Conservation (phyloP, 805 yeast species). For the Kurtzmaniella cleridarum region DNA sequence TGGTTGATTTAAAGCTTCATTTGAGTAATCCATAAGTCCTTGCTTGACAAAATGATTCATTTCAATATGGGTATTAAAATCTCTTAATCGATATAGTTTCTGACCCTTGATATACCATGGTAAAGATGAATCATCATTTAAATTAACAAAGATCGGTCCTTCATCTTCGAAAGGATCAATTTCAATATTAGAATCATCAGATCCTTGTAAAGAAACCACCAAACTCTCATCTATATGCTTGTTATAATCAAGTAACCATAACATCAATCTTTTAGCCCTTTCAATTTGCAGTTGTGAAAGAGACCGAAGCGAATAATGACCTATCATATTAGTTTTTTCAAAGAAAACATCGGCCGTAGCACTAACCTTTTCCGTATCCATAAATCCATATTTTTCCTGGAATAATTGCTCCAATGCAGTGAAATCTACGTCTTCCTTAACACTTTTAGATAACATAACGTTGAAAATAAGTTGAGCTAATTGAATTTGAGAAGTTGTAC, state of each 20-base stretch:
- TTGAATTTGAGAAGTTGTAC: conserved; percentile 35
- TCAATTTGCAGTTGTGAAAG: conserved; percentile 22
- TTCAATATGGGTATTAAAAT: background rate
- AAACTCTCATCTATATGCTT: conserved; percentile 17
- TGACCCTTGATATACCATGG: conserved; percentile 25
- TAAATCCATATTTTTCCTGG: conserved; percentile 20
- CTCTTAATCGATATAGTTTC: conserved; percentile 12
- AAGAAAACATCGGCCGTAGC: conserved; percentile 31
- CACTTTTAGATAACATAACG: conserved; percentile 21
- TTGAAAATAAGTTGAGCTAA: conserved; percentile 41
- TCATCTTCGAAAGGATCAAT: conserved; percentile 2
- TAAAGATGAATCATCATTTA: conserved; percentile 24
- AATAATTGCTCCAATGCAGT: conserved; percentile 20
- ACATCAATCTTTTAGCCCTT: conserved; percentile 31
- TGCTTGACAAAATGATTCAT: background rate
- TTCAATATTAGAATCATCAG: background rate
- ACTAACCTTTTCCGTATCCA: conserved; percentile 21
- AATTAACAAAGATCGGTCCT: conserved; percentile 16
- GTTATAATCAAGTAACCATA: conserved; percentile 35
- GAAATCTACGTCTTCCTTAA: conserved; percentile 28
- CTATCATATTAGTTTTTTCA: conserved; percentile 15
- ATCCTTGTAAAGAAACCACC: conserved; percentile 5
- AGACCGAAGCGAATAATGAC: conserved; percentile 27
- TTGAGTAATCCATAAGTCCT: too few relatives aligned
- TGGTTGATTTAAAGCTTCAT: too few relatives aligned